phyloP scores from a whole-genome alignment of 257 asterid genomes.

The Anisodus tanguticus region DNA sequence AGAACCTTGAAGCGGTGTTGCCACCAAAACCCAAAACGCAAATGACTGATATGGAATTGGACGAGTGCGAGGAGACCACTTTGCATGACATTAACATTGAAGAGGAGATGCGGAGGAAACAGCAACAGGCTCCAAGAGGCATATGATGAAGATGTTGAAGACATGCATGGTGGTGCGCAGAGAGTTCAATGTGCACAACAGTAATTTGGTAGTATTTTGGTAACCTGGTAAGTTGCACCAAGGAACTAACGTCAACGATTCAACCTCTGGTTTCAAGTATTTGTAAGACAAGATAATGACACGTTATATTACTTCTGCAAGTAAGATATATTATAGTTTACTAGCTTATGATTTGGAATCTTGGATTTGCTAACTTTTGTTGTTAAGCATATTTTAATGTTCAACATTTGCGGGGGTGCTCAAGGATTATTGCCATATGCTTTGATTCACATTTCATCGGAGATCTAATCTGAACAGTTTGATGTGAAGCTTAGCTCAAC shows the following conservation, averaged over 20 bases:
- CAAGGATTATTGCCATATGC: not conserved
- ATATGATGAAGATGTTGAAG: slow-evolving; percentile 36
- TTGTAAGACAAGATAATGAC: slow-evolving; percentile 10
- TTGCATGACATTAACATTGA: slow-evolving; percentile 37
- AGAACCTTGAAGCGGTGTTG: slow-evolving; percentile 31
- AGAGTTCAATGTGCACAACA: slow-evolving; percentile 45
- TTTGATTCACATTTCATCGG: not conserved
- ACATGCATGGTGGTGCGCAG: slow-evolving; percentile 38
- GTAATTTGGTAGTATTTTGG: slow-evolving; percentile 17
- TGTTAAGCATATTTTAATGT: not conserved
- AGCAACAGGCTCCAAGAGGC: slow-evolving; percentile 37
- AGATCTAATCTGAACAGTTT: not conserved
- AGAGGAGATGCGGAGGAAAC: slow-evolving; percentile 40
- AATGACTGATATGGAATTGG: slow-evolving; percentile 38
- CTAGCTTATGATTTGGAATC: not conserved
- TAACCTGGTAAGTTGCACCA: not conserved
- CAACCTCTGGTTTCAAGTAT: not conserved
- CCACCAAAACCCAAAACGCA: slow-evolving; percentile 33
- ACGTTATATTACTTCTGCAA: not conserved
- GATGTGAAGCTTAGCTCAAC: not conserved
- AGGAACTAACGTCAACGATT: not conserved
- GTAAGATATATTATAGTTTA: not conserved
- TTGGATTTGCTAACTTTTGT: not conserved
- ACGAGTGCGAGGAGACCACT: slow-evolving; percentile 41
- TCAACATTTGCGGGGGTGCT: not conserved